Conservation (phyloP, 148 eudicot species). For the Silene uniflora region DNA sequence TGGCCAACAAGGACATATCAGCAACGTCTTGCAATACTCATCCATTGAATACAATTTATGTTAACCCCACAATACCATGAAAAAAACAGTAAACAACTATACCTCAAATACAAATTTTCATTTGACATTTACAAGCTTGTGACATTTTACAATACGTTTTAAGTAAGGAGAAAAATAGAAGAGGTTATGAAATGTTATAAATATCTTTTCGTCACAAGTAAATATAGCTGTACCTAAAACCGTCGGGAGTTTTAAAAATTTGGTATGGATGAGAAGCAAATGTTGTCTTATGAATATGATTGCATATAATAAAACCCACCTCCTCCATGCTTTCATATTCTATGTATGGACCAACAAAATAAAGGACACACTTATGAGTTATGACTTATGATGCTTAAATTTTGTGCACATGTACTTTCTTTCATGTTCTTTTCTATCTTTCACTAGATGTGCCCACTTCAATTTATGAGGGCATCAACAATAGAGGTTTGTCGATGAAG, state of each 20-base stretch:
- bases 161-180: too few species aligned
- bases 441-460: background rate
- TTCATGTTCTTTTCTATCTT: background rate
- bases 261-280: conserved; percentile 12
- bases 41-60: conserved; percentile 11
- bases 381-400: background rate
- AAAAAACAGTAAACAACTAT: conserved; percentile 6
- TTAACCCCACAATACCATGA: background rate
- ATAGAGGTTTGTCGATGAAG: too few species aligned
- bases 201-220: too few species aligned
- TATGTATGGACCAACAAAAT: conserved; percentile 12
- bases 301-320: background rate
- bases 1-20: conserved; percentile 11
- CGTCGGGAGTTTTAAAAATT: too few species aligned
- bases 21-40: background rate
- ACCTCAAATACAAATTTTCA: too few species aligned
- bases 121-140: too few species aligned
- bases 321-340: too few species aligned
- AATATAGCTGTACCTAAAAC: too few species aligned
- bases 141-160: too few species aligned
- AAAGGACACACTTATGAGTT: background rate
- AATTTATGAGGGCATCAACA: too few species aligned
- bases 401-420: conserved; percentile 14
- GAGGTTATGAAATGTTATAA: too few species aligned
- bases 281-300: conserved; percentile 12